Conservation (phyloP, 768 basidiomycete genomes). For the Strobilomyces confusus region DNA sequence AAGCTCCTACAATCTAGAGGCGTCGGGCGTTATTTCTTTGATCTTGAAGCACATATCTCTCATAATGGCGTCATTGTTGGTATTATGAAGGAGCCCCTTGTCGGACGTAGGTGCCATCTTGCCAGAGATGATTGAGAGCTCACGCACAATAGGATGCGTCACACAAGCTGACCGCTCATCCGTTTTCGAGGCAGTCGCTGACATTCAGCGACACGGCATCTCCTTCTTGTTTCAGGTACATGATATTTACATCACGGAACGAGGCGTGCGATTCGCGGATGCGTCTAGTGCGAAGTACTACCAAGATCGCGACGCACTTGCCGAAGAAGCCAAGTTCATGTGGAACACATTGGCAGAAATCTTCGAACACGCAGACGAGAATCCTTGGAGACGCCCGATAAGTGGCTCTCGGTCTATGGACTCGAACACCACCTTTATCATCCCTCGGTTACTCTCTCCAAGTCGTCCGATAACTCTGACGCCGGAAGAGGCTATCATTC, state of each 20-base stretch:
- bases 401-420: constrained; percentile 1
- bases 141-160: constrained; percentile 21
- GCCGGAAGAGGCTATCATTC: constrained; percentile 17
- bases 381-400: neutral
- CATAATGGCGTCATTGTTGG: constrained; percentile 29
- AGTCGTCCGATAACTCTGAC: constrained; percentile 15
- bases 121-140: neutral
- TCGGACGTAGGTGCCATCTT: constrained; percentile 24
- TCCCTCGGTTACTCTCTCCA: constrained; percentile 28
- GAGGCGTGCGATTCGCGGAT: constrained; percentile 27
- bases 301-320: constrained; percentile 24
- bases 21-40: constrained; percentile 28
- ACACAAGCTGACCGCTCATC: constrained; percentile 24
- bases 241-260: constrained; percentile 29
- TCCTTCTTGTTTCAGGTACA: constrained; percentile 11
- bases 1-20: constrained; percentile 28
- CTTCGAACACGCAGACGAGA: constrained; percentile 15
- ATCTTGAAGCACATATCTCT: constrained; percentile 28
- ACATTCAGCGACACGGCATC: constrained; percentile 31
- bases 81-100: constrained; percentile 27
- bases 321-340: constrained; percentile 11
- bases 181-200: constrained; percentile 29
- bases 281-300: constrained; percentile 18
- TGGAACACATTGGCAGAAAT: constrained; percentile 21
- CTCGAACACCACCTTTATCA: constrained; percentile 14